Evolutionary conservation across 768 basidiomycete genomes (phyloP), one percentile per base, ranked within the genome.

Genomic region (Tulasnella sp.): DNA sequence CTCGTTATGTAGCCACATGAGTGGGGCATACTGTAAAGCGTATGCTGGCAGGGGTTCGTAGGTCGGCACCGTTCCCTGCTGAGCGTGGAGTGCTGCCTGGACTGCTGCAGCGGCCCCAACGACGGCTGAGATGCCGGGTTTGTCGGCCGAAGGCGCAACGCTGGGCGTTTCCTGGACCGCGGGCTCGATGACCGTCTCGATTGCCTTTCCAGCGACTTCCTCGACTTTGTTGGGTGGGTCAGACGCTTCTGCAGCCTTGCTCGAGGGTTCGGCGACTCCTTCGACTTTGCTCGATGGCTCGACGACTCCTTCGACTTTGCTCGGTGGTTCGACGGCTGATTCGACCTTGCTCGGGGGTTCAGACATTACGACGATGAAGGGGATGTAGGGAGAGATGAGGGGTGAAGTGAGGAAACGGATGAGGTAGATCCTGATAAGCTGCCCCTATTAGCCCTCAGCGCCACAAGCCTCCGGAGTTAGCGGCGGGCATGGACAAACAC

Each of bases 1-100:
- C 37, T 77, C 70, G 37, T 32, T 42, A 23, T 71, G 70, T 20
- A 77, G 77, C 77, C 77, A 77, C 69, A 77, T 40, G 15, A 77
- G 70, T 16, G 77, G 77, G 18, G 77, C 61, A 32, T 77, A 77
- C 42, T 37, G 42, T 32, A 77, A 32, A 9, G 77, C 77, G 44
- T 72, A 77, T 26, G 77, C 77, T 18, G 77, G 77, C 1, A 77
- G 35, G 39, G 77, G 77, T 7, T 61, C 61, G 37, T 44, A 72
- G 35, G 61, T 37, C 7, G 74, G 44, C 26, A 13, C 48, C 16
- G 10, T 67, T 32, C 61, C 61, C 32, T 67, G 3, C 61, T 67
- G 20, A 67, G 61, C 61, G 13, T 67, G 5, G 7, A 67, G 61
- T 26, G 3, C 61, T 1, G 23, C 61, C 29, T 39, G 10, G 29